These are phyloP conservation scores for Lactarius vividus DNA, from an alignment of 768 basidiomycete genomes.

Conservation along the genomic window DNA sequence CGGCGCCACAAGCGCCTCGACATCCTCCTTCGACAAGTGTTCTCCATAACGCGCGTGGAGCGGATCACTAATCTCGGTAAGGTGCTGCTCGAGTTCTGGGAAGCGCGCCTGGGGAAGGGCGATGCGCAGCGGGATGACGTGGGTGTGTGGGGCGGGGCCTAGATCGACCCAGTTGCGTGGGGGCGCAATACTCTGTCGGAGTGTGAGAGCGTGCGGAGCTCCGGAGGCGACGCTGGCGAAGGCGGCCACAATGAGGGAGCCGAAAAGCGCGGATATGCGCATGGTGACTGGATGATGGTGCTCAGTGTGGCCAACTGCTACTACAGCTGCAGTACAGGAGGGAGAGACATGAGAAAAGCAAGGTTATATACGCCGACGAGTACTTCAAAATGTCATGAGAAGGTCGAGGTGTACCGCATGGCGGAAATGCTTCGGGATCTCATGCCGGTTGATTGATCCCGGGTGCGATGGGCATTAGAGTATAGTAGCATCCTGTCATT, in stretches of 20 bases:
- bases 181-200: conserved; percentile 46
- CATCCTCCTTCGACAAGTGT: conserved; percentile 54
- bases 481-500: background rate
- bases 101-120: conserved; percentile 31
- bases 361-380: background rate
- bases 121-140: conserved; percentile 49
- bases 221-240: background rate
- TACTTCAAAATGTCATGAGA: background rate
- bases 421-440: background rate
- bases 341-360: background rate
- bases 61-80: conserved; percentile 32
- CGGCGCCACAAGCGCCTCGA: conserved; percentile 57
- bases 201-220: conserved; percentile 25
- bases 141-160: conserved; percentile 43
- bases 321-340: background rate
- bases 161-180: conserved; percentile 51
- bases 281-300: background rate
- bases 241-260: background rate
- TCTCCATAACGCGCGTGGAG: conserved; percentile 29
- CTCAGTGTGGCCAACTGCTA: background rate
- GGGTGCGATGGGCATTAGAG: background rate
- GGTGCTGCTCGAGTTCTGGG: conserved; percentile 29
- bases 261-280: background rate
- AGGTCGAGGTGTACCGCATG: background rate
- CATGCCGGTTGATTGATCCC: background rate